Percentiles rank a stretch among this genome's conserved stretches.
Evolutionary conservation across 192 early-diverging fungal genomes (phyloP).

Genomic region (Linnemannia elongata): DNA sequence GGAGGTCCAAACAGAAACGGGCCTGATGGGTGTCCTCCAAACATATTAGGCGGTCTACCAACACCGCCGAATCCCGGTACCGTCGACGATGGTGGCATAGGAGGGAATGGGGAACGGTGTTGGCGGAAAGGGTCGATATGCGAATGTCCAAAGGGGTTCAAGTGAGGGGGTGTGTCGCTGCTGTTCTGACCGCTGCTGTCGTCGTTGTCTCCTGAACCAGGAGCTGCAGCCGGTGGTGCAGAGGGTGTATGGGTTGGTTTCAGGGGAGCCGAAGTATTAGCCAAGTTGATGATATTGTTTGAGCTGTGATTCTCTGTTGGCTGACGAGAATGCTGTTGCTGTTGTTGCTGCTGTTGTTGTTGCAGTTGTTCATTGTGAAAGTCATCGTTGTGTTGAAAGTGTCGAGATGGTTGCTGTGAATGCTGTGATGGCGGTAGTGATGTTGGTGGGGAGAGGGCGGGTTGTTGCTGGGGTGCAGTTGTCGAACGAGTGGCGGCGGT

Average conservation of each 20-base stretch:
- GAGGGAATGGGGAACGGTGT: not conserved
- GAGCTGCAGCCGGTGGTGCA: not conserved
- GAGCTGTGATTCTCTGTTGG: conserved; percentile 7
- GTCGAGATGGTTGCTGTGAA: too few species aligned
- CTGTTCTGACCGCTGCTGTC: not conserved
- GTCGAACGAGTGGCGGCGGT: not conserved
- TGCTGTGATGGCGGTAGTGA: not conserved
- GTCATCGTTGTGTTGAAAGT: not conserved
- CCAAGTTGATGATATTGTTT: not conserved
- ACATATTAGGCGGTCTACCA: not conserved
- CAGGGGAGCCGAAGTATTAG: not conserved
- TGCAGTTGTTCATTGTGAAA: not conserved
- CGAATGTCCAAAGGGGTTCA: not conserved
- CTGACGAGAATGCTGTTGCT: conserved; percentile 9
- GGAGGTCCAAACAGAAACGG: not conserved
- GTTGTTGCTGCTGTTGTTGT: conserved; percentile 5
- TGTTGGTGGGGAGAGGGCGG: not conserved
- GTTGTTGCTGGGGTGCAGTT: not conserved
- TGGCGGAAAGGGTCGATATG: not conserved
- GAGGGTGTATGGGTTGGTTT: not conserved
- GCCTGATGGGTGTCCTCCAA: not conserved
- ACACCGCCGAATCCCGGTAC: not conserved
- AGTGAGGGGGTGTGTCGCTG: not conserved
- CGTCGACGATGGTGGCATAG: not conserved
- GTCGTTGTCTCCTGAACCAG: not conserved